Percentiles rank a stretch among this genome's conserved stretches.
Conservation (phyloP, 305 asterid genomes). For the Solanum hybrid region DNA sequence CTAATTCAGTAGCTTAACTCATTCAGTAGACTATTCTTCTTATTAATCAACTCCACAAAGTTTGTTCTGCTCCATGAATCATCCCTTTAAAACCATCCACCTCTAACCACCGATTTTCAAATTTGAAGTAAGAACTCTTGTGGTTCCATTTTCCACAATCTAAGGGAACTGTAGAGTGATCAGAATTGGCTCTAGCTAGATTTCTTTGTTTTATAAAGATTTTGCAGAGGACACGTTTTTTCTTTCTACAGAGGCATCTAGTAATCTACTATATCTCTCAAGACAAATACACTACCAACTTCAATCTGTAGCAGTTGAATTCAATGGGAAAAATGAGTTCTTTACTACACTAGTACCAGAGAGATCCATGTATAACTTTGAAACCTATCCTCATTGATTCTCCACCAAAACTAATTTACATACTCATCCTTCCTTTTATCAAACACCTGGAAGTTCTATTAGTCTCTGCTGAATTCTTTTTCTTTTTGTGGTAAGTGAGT, state of each 20-base stretch:
- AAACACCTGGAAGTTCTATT: neutral
- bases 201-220: neutral
- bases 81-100: neutral
- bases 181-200: neutral
- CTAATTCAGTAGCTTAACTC: neutral
- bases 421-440: neutral
- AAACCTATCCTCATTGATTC: neutral
- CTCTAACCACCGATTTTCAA: neutral
- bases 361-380: neutral
- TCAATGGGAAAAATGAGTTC: neutral
- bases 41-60: neutral
- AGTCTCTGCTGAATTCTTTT: neutral
- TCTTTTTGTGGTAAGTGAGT: neutral
- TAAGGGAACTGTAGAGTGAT: neutral
- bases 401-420: neutral
- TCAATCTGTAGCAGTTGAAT: neutral
- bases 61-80: neutral
- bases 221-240: neutral
- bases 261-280: neutral
- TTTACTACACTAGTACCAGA: neutral
- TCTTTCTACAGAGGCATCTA: neutral
- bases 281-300: neutral
- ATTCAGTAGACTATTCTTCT: neutral
- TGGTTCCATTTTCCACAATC: neutral
- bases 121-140: neutral